Base-by-base conservation (phyloP, 116 monocot genomes). In the Posidonia oceanica region DNA sequence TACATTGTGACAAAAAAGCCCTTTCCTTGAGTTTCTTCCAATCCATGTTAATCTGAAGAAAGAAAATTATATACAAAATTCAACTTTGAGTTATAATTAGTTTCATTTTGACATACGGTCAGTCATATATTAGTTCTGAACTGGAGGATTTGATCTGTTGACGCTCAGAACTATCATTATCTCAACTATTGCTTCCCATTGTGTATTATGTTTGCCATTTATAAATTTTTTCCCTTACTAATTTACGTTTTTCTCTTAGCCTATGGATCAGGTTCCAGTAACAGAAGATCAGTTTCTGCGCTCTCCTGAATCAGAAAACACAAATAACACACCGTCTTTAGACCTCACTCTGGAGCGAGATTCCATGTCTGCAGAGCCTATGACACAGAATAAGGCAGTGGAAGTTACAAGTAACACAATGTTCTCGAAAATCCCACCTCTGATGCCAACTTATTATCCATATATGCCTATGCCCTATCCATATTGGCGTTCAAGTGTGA, bases 301-400 rank as follows among this genome's bases (percentile, higher is more conserved):
- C 14, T 18, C 72, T 21, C 39, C 69, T 64, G 55, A 74, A 57
- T 21, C 69, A 20, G 63, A 79, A 17, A 69, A 11, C 48, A 3
- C 69, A 56, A 57, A 73, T 54, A 17, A 15, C 22, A 29, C 63
- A 17, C 69, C 69, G 42, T 64, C 69, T 15, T 58, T 69, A 61
- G 51, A 74, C 61, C 39, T 64, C 22, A 74, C 55, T n/a, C 60
- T 63, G 44, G 69, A 74, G 13, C 69, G 12, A 55, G 74, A 79
- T 23, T 54, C 61, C 15, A 16, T 38, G 8, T 15, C 29, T 29
- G 13, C 54, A 69, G 74, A 79, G 59, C 22, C 39, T 15, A 39
- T 39, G 17, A 36, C 41, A 39, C 54, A 59, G 40, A 59, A 52
- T 15, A 20, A 39, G 53, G 5, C n/a, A 14, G 42, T 39, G 14